Conservation (phyloP, 495 filamentous ascomycete species). For the Alectoria sarmentosa region DNA sequence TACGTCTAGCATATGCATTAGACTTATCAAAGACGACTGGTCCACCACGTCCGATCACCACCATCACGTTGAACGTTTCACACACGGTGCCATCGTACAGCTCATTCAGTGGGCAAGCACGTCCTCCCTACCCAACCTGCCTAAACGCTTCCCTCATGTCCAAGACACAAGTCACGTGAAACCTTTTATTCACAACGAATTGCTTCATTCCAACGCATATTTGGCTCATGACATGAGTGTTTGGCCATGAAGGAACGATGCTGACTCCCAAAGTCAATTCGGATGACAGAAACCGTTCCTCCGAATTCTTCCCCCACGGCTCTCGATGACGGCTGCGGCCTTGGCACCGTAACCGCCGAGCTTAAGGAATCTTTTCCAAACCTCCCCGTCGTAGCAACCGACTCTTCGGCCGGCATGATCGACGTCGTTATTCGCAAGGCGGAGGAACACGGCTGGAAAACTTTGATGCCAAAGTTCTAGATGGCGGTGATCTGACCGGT, state of each 20-base stretch:
- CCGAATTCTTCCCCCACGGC: slow-evolving; percentile 7
- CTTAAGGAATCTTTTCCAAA: slow-evolving; percentile 16
- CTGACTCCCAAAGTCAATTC: not conserved
- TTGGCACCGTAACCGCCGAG: slow-evolving; percentile 17
- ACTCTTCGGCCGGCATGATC: slow-evolving; percentile 17
- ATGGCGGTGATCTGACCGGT: slow-evolving; percentile 14
- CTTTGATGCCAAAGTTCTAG: slow-evolving; percentile 10
- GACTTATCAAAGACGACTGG: no score
- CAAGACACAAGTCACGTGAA: no score
- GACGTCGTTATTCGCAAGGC: slow-evolving; percentile 10
- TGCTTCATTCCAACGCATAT: no score
- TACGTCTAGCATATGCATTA: no score
- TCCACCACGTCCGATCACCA: slow-evolving; percentile 3
- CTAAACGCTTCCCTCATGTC: no score
- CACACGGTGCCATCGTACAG: slow-evolving; percentile 11
- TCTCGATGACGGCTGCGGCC: slow-evolving; percentile 16
- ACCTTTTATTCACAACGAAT: no score
- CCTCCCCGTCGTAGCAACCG: slow-evolving; percentile 16
- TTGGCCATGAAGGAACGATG: no score
- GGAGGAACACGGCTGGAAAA: slow-evolving; percentile 9
- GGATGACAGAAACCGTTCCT: slow-evolving; percentile 6
- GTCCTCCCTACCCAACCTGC: not conserved
- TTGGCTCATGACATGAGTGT: no score
- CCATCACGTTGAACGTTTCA: slow-evolving; percentile 13
- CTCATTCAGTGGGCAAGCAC: slow-evolving; percentile 12